phyloP scores from a whole-genome alignment of 257 asterid species.

The Haberlea rhodopensis region DNA sequence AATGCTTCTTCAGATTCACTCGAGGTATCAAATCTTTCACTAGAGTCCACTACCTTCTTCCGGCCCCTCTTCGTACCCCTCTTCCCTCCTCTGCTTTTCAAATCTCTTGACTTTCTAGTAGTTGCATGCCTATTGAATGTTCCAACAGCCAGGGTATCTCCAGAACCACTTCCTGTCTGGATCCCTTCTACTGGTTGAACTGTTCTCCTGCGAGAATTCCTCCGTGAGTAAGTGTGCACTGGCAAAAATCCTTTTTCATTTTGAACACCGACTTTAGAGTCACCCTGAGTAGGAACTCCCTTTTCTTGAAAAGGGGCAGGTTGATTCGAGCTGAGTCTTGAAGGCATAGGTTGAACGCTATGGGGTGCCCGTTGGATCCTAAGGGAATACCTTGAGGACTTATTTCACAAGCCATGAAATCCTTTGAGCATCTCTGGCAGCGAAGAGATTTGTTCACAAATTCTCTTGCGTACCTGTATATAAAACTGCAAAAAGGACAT shows the following conservation, averaged over 20 bases:
- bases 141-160: constrained; percentile 27
- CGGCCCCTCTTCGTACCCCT: constrained; percentile 52
- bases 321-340: constrained; percentile 27
- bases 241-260: constrained; percentile 32
- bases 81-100: constrained; percentile 42
- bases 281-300: no score
- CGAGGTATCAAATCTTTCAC: constrained; percentile 51
- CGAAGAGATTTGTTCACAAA: constrained; percentile 32
- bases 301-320: constrained; percentile 29
- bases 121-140: constrained; percentile 28
- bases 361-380: constrained; percentile 34
- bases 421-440: constrained; percentile 49
- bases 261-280: constrained; percentile 26
- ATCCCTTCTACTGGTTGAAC: constrained; percentile 34
- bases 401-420: constrained; percentile 39
- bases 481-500: constrained; percentile 57
- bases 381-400: constrained; percentile 37
- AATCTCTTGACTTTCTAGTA: constrained; percentile 24
- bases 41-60: constrained; percentile 41
- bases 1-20: constrained; percentile 44
- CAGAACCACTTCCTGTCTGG: constrained; percentile 28
- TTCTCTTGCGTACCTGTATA: constrained; percentile 38
- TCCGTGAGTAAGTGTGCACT: constrained; percentile 28
- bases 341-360: constrained; percentile 34
- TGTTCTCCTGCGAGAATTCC: constrained; percentile 27